Percentiles rank a stretch among this genome's conserved stretches.
Evolutionary conservation across 1,139 yeast genomes (phyloP).

Genomic region (Meyerozyma athensensis): DNA sequence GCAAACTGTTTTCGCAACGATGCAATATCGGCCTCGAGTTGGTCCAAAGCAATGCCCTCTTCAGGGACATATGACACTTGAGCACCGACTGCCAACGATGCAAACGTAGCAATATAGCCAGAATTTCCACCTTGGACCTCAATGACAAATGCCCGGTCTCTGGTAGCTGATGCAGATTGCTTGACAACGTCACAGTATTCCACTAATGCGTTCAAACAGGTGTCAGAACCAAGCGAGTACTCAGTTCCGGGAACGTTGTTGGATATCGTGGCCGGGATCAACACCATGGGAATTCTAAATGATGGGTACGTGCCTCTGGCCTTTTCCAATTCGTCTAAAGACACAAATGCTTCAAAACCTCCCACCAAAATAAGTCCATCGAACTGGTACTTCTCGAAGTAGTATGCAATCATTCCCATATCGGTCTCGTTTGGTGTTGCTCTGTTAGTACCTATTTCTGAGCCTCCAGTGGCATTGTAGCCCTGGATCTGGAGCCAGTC

Average conservation of each 20-base stretch:
- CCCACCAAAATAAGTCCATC: slow-evolving; percentile 75
- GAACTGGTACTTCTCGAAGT: slow-evolving; percentile 65
- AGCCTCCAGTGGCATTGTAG: slow-evolving; percentile 75
- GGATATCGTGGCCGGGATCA: slow-evolving; percentile 78
- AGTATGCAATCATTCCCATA: slow-evolving; percentile 70
- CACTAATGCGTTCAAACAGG: slow-evolving; percentile 70
- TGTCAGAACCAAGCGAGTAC: slow-evolving; percentile 73
- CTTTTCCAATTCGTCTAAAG: slow-evolving; percentile 61
- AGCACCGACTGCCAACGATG: slow-evolving; percentile 68
- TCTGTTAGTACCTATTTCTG: slow-evolving; percentile 79
- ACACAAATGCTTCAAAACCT: slow-evolving; percentile 74
- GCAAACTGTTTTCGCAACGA: slow-evolving; percentile 53
- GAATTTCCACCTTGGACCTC: slow-evolving; percentile 89
- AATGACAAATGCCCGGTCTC: slow-evolving; percentile 73
- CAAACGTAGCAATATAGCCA: slow-evolving; percentile 70
- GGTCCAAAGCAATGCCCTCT: slow-evolving; percentile 52
- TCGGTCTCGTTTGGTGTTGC: slow-evolving; percentile 63
- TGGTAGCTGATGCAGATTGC: slow-evolving; percentile 73
- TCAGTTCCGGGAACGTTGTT: slow-evolving; percentile 85
- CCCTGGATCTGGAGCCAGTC: slow-evolving; percentile 68
- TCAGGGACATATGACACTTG: slow-evolving; percentile 76
- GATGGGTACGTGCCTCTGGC: slow-evolving; percentile 64
- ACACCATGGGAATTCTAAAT: slow-evolving; percentile 73
- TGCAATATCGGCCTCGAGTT: slow-evolving; percentile 58
- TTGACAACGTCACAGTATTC: slow-evolving; percentile 76